A percentile compares a stretch with the other conserved stretches of the same genome.
These are phyloP conservation scores for Annulohypoxylon bovei DNA, from an alignment of 495 filamentous ascomycete genomes.

Conservation along the genomic window DNA sequence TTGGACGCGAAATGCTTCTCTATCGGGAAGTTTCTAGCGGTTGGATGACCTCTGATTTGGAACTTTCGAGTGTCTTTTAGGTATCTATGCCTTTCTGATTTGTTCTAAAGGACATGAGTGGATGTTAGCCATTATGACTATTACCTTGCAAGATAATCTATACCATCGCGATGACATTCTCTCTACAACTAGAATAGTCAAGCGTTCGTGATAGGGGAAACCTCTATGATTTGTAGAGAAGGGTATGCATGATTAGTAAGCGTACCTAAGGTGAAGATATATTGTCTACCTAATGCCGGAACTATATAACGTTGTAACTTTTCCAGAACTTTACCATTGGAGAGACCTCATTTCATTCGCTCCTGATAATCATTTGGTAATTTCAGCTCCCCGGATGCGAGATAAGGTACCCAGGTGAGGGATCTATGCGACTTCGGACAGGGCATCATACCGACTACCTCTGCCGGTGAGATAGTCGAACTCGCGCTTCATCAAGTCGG, in stretches of 20 bases:
- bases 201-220: neutral
- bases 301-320: neutral
- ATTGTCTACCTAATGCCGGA: neutral
- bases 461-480: slow-evolving; percentile 46
- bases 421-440: slow-evolving; percentile 21
- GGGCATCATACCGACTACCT: slow-evolving; percentile 42
- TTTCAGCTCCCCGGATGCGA: neutral
- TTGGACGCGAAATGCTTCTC: neutral
- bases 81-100: neutral
- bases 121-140: neutral
- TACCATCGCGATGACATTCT: neutral
- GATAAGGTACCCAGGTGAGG: neutral
- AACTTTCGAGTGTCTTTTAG: neutral
- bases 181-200: neutral
- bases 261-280: neutral
- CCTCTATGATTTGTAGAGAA: neutral
- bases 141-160: neutral
- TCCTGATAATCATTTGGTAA: neutral
- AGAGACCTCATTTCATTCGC: neutral
- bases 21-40: neutral
- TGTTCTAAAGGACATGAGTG: neutral
- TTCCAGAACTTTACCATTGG: neutral
- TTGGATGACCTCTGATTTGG: no score
- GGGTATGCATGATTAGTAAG: neutral
- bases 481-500: slow-evolving; percentile 32